Evolutionary conservation across 352 stramenopile species (phyloP).

Genomic region (Globisporangium viniferum): DNA sequence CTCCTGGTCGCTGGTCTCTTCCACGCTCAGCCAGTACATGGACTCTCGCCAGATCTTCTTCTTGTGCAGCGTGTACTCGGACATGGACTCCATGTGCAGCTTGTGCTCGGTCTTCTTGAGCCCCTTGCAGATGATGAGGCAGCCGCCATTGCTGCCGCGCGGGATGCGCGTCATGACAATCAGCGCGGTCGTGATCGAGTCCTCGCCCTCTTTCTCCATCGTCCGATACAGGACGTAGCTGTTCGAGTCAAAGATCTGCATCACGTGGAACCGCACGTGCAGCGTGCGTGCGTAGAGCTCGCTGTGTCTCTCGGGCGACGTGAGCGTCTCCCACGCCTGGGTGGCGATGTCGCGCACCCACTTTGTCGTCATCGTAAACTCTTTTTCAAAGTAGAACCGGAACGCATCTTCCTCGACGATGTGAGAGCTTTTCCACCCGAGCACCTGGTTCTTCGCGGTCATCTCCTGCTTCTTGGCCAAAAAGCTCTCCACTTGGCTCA

Average conservation of each 20-base stretch:
- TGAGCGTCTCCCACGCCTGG: conserved; percentile 47
- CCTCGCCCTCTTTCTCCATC: conserved; percentile 57
- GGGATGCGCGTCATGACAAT: conserved; percentile 55
- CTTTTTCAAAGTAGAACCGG: conserved; percentile 56
- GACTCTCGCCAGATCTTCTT: conserved; percentile 55
- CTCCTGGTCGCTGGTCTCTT: conserved; percentile 19
- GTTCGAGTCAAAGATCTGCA: conserved; percentile 52
- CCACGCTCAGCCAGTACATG: conserved; percentile 58
- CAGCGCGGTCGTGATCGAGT: conserved; percentile 54
- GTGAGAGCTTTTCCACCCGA: conserved; percentile 49
- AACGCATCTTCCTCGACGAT: conserved; percentile 47
- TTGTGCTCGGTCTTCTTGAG: conserved; percentile 48
- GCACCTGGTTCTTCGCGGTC: conserved; percentile 45
- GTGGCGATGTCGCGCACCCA: conserved; percentile 25
- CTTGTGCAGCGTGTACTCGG: conserved; percentile 43
- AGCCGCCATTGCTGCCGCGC: conserved; percentile 30
- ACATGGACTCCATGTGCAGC: conserved; percentile 41
- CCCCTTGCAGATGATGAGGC: conserved; percentile 51
- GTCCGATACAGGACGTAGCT: conserved; percentile 53
- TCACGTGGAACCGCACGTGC: conserved; percentile 54
- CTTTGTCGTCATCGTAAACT: conserved; percentile 23
- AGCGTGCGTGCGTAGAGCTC: conserved; percentile 50
- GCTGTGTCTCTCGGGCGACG: conserved; percentile 36
- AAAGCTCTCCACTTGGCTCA: conserved; percentile 38
- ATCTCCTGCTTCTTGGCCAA: conserved; percentile 39